Evolutionary conservation across 345 rosid species (phyloP), one percentile per base, ranked within the genome.

Genomic region (Aquilaria malaccensis): DNA sequence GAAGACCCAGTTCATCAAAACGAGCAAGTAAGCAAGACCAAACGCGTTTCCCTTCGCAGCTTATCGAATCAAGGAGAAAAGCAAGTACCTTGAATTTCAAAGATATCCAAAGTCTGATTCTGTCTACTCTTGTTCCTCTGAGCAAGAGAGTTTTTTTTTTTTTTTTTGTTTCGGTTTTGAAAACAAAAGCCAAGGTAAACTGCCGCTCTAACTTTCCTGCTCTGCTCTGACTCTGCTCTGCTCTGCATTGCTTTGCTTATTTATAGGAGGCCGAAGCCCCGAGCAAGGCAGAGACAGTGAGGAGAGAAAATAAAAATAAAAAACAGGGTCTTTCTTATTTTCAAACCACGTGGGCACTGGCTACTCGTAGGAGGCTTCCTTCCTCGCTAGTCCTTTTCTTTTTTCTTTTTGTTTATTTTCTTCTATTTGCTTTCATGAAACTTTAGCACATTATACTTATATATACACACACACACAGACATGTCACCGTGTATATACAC

Each of bases 271-370:
- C 22, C 22, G 22, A 22, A 22, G 22, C 22, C 22, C 43, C 3
- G 15, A 52, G 3, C 0, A 7, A 22, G 65, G 11, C 50, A 58
- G 49, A 4, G 50, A 61, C 33, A 37, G 13, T 22, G 12, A 14
- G 31, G 49, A 10, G 1, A 46, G 50, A 50, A 50, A 49, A 32
- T 37, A n/a, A 49, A 50, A 2, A 32, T 30, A 29, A 43, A 14
- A 61, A 61, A 50, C 55, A 50, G 55, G 30, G 30, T 61, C 31
- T 30, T 72, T 68, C 68, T 32, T 22, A 11, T 31, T 43, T 62
- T 63, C 81, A 62, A 63, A 71, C 77, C 93, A 82, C 93, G 91
- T 86, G 96, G 54, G 9, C 7, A 31, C 50, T n/a, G 56, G 33
- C 41, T 31, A 13, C 29, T 56, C 3, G 30, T 29, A 11, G 47